A percentile compares a stretch with the other conserved stretches of the same genome.
phyloP scores from a whole-genome alignment of 1,284 basidiomycete species.

The Phellopilus nigrolimitatus region DNA sequence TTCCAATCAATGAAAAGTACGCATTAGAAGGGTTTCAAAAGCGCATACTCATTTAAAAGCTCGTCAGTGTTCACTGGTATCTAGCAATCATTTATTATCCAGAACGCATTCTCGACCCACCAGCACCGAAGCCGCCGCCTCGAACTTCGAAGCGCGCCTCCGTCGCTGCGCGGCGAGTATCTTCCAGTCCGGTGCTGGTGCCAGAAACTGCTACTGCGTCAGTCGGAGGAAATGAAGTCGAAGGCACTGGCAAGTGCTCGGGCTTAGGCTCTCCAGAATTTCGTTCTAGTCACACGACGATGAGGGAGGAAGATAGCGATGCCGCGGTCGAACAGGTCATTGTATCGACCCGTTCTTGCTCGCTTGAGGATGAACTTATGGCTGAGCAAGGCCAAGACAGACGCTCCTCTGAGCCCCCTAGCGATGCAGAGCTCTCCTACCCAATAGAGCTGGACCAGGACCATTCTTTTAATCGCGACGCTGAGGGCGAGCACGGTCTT shows the following conservation, averaged over 20 bases:
- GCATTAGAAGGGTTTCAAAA: constrained; percentile 26
- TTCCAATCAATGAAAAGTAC: constrained; percentile 96
- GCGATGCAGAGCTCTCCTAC: neutral
- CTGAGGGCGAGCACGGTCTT: neutral
- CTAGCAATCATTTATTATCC: constrained; percentile 92
- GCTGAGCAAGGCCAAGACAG: neutral
- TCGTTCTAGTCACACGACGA: neutral
- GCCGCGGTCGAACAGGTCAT: neutral
- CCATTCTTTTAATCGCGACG: neutral
- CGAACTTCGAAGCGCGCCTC: constrained; percentile 9
- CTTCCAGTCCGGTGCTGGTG: neutral
- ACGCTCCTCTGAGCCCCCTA: neutral
- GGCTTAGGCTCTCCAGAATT: neutral
- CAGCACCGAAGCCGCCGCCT: constrained; percentile 27
- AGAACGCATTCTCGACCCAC: constrained; percentile 48
- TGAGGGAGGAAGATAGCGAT: neutral
- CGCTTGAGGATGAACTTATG: neutral
- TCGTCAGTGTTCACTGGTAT: constrained; percentile 88
- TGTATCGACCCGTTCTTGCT: neutral
- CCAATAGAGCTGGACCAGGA: neutral
- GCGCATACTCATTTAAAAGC: constrained; percentile 1
- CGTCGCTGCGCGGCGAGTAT: neutral
- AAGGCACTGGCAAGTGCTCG: neutral
- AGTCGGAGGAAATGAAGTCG: neutral
- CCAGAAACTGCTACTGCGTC: neutral